Conservation (phyloP, 345 rosid species). For the Moricandia arvensis region DNA sequence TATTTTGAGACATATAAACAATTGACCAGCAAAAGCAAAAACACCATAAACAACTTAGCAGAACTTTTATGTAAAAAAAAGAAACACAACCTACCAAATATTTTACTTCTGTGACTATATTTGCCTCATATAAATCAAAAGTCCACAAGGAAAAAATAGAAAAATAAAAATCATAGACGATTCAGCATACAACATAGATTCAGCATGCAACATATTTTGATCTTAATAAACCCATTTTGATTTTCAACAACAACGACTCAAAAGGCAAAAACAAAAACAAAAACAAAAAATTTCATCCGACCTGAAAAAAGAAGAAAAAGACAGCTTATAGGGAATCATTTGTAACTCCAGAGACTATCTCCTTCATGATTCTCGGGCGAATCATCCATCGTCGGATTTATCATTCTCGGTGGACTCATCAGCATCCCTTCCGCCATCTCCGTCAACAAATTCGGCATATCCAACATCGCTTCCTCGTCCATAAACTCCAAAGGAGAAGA, state of each 20-base stretch:
- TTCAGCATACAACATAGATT: not conserved
- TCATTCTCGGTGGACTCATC: constrained; percentile 71
- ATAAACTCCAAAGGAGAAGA: constrained; percentile 37
- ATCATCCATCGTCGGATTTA: constrained; percentile 47
- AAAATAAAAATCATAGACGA: not conserved
- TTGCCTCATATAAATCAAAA: not conserved
- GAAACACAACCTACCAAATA: not conserved
- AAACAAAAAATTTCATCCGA: not conserved
- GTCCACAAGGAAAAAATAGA: not conserved
- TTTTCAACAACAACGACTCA: not conserved
- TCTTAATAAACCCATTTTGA: constrained; percentile 4
- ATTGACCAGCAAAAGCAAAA: not conserved
- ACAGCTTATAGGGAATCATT: constrained; percentile 17
- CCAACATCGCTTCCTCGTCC: constrained; percentile 56
- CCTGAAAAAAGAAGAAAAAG: not conserved
- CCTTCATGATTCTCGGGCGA: constrained; percentile 56
- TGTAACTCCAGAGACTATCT: constrained; percentile 59
- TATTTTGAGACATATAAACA: not conserved
- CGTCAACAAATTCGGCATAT: constrained; percentile 62
- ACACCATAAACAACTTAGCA: not conserved
- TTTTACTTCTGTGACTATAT: not conserved
- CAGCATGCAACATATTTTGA: not conserved
- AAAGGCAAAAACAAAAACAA: not conserved
- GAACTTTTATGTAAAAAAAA: not conserved
- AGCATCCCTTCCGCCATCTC: constrained; percentile 81